Base-by-base conservation (phyloP, 805 yeast species). In the Jamesozyma rosinii region DNA sequence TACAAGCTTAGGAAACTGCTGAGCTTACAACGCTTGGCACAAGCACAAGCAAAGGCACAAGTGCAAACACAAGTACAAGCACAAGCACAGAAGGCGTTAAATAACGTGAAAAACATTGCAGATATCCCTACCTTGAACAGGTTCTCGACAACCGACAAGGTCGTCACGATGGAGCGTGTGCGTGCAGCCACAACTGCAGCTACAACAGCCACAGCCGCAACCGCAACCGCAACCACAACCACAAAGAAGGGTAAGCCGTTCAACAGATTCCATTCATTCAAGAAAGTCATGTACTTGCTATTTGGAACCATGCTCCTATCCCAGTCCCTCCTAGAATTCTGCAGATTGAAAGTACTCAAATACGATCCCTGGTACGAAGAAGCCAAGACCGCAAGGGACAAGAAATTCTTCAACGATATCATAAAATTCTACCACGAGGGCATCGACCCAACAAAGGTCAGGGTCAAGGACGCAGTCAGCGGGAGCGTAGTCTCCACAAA, bases 301-400 rank as follows among this genome's bases (percentile, higher is more conserved):
- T 50, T 64, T 0, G 85, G 85, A 6, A 48, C 75, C 0, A 63
- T 67, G 17, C 50, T 76, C 14, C 54, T 78, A n/a, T 71, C 74
- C 47, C 72, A 74, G 42, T 67, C 83, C 2, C 73, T 78, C 2
- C 55, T 81, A 30, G 90, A 82, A 52, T 50, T 70, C 5, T 66
- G 75, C 14, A 65, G 89, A 42, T 50, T 79, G 33, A 52, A 50
- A 6, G 24, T 68, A 39, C 41, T 69, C 13, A 68, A 68, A 35
- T 68, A 66, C 46, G 89, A 82, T 54, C 89, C 89, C 9, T 82
- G 89, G 89, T 69, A 62, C 21, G 85, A 77, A 27, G 87, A 82
- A 53, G 84, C 87, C 2, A 68, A 60, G 37, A 53, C 56, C 15
- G 81, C 77, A 29, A 71, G 86, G 32, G 63, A 62, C 17, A 57